Evolutionary conservation across 768 basidiomycete genomes (phyloP).

Genomic region (Lactarius trivialis): DNA sequence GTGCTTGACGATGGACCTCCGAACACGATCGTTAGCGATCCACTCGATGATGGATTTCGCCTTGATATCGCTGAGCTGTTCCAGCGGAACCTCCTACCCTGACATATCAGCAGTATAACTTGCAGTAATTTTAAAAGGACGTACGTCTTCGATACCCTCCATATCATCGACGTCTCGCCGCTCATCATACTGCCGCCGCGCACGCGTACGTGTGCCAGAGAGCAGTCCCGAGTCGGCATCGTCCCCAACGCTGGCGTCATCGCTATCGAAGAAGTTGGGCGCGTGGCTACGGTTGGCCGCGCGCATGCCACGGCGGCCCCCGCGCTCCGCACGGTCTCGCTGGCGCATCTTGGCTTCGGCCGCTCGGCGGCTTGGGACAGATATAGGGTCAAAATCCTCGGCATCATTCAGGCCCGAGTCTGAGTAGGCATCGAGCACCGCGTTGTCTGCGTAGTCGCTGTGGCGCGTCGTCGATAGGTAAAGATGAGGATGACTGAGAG

Average conservation of each 20-base stretch:
- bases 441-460: constrained; percentile 84
- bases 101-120: background rate
- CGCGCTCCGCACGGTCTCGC: constrained; percentile 70
- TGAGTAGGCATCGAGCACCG: constrained; percentile 80
- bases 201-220: constrained; percentile 72
- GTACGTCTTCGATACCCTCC: constrained; percentile 80
- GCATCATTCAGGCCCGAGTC: constrained; percentile 83
- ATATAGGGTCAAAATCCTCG: constrained; percentile 58
- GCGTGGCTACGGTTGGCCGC: constrained; percentile 75
- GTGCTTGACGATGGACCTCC: constrained; percentile 82
- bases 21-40: constrained; percentile 90
- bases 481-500: constrained; percentile 1
- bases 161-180: constrained; percentile 84
- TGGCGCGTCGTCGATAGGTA: background rate
- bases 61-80: constrained; percentile 96
- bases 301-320: constrained; percentile 61
- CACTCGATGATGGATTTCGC: constrained; percentile 96
- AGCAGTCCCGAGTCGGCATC: constrained; percentile 53
- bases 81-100: constrained; percentile 81
- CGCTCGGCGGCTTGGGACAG: constrained; percentile 63
- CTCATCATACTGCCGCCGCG: constrained; percentile 92
- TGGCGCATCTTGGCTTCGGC: constrained; percentile 86
- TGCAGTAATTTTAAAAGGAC: constrained; percentile 28
- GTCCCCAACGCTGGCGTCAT: constrained; percentile 68
- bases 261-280: constrained; percentile 83